phyloP scores from a whole-genome alignment of 169 alveolate genomes.

The Plasmodium yoelii region DNA sequence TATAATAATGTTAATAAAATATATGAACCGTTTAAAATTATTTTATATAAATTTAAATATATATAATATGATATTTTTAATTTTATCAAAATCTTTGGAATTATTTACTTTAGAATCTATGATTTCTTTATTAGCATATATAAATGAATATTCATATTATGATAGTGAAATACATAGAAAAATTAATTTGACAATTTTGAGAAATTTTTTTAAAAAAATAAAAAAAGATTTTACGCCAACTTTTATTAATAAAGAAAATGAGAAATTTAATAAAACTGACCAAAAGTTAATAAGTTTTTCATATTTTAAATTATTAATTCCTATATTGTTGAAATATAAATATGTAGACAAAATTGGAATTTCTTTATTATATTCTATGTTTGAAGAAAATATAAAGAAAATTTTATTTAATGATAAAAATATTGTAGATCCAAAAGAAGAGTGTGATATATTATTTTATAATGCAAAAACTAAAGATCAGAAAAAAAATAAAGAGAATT shows the following conservation, averaged over 20 bases:
- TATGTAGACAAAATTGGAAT: slow-evolving; percentile 9
- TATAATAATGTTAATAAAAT: slow-evolving; percentile 34
- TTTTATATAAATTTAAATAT: slow-evolving; percentile 59
- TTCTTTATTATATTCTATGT: background rate
- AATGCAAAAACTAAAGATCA: slow-evolving; percentile 60
- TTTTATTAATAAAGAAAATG: background rate
- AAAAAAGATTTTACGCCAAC: background rate
- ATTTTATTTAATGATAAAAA: background rate
- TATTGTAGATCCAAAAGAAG: background rate
- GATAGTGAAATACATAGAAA: slow-evolving; percentile 31
- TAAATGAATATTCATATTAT: slow-evolving; percentile 53
- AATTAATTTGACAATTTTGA: slow-evolving; percentile 23
- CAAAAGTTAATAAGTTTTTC: background rate
- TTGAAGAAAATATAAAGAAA: slow-evolving; percentile 1
- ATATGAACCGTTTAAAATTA: slow-evolving; percentile 58
- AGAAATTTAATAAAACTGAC: background rate
- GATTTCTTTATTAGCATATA: slow-evolving; percentile 24
- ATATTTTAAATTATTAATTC: slow-evolving; percentile 38
- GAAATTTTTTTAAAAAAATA: no score
- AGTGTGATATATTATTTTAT: slow-evolving; percentile 29
- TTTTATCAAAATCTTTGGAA: slow-evolving; percentile 32
- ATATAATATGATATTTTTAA: slow-evolving; percentile 42
- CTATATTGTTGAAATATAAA: slow-evolving; percentile 41
- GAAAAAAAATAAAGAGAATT: slow-evolving; percentile 52
- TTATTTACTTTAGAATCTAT: slow-evolving; percentile 12